These are phyloP conservation scores for Emiliania huxleyi DNA, from an alignment of 78 protist genomes.

Conservation along the genomic window DNA sequence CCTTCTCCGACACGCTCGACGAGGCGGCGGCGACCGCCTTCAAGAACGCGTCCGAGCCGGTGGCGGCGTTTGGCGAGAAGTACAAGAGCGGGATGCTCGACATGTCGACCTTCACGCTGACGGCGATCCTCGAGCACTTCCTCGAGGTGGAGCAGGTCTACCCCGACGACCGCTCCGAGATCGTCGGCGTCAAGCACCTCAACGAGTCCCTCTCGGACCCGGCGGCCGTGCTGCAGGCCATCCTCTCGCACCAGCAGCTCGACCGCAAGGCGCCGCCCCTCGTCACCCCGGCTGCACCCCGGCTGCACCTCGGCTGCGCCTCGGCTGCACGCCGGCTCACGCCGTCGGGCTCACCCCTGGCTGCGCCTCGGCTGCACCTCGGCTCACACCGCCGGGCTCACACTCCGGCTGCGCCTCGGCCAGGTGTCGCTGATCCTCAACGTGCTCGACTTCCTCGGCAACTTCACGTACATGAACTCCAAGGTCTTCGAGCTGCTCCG, in stretches of 20 bases:
- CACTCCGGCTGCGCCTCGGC: too few relatives aligned
- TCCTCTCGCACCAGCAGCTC: slow-evolving; percentile 20
- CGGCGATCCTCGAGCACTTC: background rate
- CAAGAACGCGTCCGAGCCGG: background rate
- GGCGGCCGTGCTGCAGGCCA: background rate
- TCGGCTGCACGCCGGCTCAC: too few relatives aligned
- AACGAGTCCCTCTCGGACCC: background rate
- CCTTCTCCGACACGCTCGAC: background rate
- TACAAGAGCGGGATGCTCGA: background rate
- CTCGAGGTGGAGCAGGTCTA: background rate
- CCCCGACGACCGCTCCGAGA: background rate
- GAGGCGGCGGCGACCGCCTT: background rate
- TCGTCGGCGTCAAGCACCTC: background rate
- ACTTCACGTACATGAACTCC: background rate
- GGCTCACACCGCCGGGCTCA: too few relatives aligned
- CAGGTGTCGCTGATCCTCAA: background rate
- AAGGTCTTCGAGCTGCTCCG: background rate
- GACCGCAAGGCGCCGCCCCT: background rate
- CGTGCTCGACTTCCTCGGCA: slow-evolving; percentile 9
- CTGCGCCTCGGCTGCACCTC: too few relatives aligned
- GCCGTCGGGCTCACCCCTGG: too few relatives aligned
- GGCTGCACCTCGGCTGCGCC: too few relatives aligned
- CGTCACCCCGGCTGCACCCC: too few relatives aligned
- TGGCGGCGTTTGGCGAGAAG: background rate
- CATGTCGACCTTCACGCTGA: background rate